Base-by-base conservation (phyloP, 805 yeast species). In the Isabelozyma pseudorhagii region DNA sequence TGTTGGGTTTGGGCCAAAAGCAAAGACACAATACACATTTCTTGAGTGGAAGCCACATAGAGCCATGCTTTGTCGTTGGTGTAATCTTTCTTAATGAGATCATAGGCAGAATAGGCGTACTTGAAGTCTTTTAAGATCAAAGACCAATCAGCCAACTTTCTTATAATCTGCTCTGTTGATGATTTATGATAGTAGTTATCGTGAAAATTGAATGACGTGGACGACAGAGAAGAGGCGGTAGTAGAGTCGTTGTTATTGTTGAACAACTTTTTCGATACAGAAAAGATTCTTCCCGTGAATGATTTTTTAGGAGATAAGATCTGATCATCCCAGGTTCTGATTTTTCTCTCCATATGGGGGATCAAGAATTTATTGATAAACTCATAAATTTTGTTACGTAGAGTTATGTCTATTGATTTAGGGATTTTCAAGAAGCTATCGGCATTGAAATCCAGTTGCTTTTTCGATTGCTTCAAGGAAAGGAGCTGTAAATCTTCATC, bases 111-210 rank as follows among this genome's bases (percentile, higher is more conserved):
- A 60, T 87, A 85, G 3, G 97, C 94, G 50, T 82, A 83, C 63
- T 85, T 84, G 74, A 87, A 93, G 69, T 94, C 97, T 38, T 91
- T 80, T n/a, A 92, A 68, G 83, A 94, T 89, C 59, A 93, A 83
- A 6, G 91, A 83, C 89, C 96, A 89, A 64, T 94, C 99, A 0
- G 96, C 98, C 27, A 93, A 71, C 61, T 87, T 86, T 46, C 98
- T 74, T 27, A 91, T 75, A 41, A 81, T 75, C 61, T 89, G 87
- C 57, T 90, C 97, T 0, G 84, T 78, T 0, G 90, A 74, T 2
- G 79, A 72, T 9, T 82, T 80, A 41, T 79, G 68, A 61, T 90
- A 91, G 56, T 74, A 81, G 18, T 84, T 85, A 41, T 75, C 81
- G 4, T 68, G 70, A 4, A 71, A 54, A 59, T 80, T 80, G 66